A percentile compares a stretch with the other conserved stretches of the same genome.
Evolutionary conservation across 768 basidiomycete species (phyloP).

Genomic region (Cyclocybe cylindracea): DNA sequence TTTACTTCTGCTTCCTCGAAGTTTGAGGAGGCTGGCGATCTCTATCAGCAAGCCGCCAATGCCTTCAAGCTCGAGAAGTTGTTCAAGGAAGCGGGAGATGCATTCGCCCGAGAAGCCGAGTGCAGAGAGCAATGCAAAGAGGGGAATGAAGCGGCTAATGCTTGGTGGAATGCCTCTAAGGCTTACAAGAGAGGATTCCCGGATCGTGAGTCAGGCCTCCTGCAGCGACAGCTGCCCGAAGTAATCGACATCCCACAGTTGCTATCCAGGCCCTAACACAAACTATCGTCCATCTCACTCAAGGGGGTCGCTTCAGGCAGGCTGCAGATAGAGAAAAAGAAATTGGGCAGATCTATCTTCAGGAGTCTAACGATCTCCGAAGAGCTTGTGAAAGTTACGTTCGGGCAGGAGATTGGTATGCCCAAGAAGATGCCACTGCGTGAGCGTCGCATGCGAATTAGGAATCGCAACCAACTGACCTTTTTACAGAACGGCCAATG

Average conservation of each 20-base stretch:
- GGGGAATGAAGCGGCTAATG: constrained; percentile 92
- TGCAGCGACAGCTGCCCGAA: constrained; percentile 10
- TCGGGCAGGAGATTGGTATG: constrained; percentile 95
- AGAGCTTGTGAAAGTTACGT: constrained; percentile 91
- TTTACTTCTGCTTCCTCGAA: constrained; percentile 83
- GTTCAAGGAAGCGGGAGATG: constrained; percentile 91
- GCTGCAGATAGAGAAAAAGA: constrained; percentile 98
- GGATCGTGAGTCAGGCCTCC: constrained; percentile 58
- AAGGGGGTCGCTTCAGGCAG: constrained; percentile 90
- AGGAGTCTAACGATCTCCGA: constrained; percentile 74
- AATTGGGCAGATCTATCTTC: constrained; percentile 91
- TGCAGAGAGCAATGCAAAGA: constrained; percentile 90
- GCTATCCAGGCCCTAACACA: constrained; percentile 86
- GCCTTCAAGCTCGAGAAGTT: constrained; percentile 89
- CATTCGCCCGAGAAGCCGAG: constrained; percentile 92
- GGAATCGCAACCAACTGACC: background rate
- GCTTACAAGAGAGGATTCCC: constrained; percentile 89
- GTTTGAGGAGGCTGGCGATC: constrained; percentile 94
- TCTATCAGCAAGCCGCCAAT: constrained; percentile 94
- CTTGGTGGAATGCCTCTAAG: constrained; percentile 98
- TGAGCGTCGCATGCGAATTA: constrained; percentile 41
- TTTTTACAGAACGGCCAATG: constrained; percentile 81
- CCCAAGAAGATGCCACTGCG: constrained; percentile 97
- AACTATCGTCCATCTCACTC: constrained; percentile 81
- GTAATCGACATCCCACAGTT: constrained; percentile 48